Percentiles rank a stretch among this genome's conserved stretches.
phyloP scores from a whole-genome alignment of 805 yeast genomes.

The Candida broadrunensis region DNA sequence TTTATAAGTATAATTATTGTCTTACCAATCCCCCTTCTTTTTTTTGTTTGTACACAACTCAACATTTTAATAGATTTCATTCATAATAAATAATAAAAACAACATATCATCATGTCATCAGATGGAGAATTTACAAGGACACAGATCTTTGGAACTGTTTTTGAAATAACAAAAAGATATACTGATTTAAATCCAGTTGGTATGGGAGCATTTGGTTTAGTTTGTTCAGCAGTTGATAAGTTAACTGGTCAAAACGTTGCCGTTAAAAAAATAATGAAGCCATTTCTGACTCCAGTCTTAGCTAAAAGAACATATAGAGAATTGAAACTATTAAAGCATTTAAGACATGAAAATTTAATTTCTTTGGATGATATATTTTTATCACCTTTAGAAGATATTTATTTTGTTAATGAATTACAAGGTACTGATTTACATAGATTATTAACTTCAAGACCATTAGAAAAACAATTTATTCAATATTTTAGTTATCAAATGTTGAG shows the following conservation, averaged over 20 bases:
- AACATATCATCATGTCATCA: slow-evolving; percentile 37
- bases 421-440: slow-evolving; percentile 95
- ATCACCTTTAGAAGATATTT: slow-evolving; percentile 91
- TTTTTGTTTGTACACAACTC: too few relatives aligned
- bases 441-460: slow-evolving; percentile 88
- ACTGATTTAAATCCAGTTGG: slow-evolving; percentile 95
- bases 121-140: slow-evolving; percentile 62
- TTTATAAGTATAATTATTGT: too few relatives aligned
- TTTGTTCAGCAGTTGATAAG: slow-evolving; percentile 92
- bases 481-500: slow-evolving; percentile 91
- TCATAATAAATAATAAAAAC: too few relatives aligned
- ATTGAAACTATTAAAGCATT: slow-evolving; percentile 85
- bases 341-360: slow-evolving; percentile 92
- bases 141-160: slow-evolving; percentile 92
- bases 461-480: slow-evolving; percentile 94
- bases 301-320: slow-evolving; percentile 98
- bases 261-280: slow-evolving; percentile 96
- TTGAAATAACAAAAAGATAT: slow-evolving; percentile 88
- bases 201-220: slow-evolving; percentile 99
- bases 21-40: too few relatives aligned
- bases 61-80: too few relatives aligned
- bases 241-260: slow-evolving; percentile 92
- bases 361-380: slow-evolving; percentile 90
- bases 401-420: slow-evolving; percentile 93
- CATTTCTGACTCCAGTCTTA: slow-evolving; percentile 89